These are phyloP conservation scores for Lyophyllum semitale DNA, from an alignment of 768 basidiomycete species.

Conservation along the genomic window DNA sequence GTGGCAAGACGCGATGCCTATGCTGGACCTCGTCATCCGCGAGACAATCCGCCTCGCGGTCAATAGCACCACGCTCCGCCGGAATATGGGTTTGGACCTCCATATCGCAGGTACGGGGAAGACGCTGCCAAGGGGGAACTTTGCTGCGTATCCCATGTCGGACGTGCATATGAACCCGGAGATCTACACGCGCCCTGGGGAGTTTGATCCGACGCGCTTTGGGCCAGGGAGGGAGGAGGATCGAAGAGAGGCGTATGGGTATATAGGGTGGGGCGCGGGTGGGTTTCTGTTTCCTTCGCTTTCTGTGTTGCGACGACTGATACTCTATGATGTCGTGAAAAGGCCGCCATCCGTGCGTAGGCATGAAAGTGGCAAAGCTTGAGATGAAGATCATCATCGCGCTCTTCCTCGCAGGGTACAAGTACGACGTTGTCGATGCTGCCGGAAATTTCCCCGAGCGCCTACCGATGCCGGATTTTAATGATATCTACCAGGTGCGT, in stretches of 20 bases:
- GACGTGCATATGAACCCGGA: conserved; percentile 33
- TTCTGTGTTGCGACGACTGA: not conserved
- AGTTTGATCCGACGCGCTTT: not conserved
- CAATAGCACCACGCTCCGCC: conserved; percentile 28
- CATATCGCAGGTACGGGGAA: conserved; percentile 24
- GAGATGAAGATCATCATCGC: conserved; percentile 39
- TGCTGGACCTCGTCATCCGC: too few species aligned
- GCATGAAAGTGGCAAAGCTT: conserved; percentile 38
- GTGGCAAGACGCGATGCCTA: conserved; percentile 43
- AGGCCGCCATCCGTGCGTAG: conserved; percentile 34
- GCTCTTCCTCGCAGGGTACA: conserved; percentile 31
- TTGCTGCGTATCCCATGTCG: not conserved
- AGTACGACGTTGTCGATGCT: conserved; percentile 34
- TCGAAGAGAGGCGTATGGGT: conserved; percentile 15
- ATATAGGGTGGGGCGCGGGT: conserved; percentile 43
- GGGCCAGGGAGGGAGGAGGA: not conserved
- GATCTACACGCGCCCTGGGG: conserved; percentile 27
- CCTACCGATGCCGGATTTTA: conserved; percentile 31
- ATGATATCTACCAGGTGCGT: conserved; percentile 35
- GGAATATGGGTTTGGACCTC: conserved; percentile 32
- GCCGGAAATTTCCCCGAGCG: conserved; percentile 25
- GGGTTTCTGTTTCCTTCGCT: conserved; percentile 3
- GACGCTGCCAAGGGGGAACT: conserved; percentile 15
- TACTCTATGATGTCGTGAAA: not conserved
- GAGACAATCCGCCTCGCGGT: conserved; percentile 37